These are phyloP conservation scores for Phellopilus nigrolimitatus DNA, from an alignment of 1,284 basidiomycete species.

Conservation along the genomic window DNA sequence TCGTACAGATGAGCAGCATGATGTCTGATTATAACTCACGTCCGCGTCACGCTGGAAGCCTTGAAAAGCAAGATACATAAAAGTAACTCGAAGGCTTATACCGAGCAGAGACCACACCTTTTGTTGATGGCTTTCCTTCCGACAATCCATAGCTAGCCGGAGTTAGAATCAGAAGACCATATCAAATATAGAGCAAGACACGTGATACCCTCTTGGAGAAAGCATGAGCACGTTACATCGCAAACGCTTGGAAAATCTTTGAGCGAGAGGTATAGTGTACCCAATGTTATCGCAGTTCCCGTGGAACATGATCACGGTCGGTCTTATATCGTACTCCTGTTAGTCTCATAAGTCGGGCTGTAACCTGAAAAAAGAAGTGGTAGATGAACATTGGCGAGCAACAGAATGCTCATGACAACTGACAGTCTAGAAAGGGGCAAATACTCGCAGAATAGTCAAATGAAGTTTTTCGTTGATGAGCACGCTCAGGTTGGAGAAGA, in stretches of 20 bases:
- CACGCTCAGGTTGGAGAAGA: constrained; percentile 28
- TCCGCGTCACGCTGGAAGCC: constrained; percentile 41
- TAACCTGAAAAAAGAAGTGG: neutral
- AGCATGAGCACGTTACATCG: constrained; percentile 45
- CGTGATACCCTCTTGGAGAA: constrained; percentile 43
- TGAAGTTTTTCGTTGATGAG: constrained; percentile 4
- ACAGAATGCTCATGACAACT: constrained; percentile 2
- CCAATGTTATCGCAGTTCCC: constrained; percentile 41
- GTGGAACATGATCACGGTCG: constrained; percentile 46
- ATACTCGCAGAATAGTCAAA: constrained; percentile 10
- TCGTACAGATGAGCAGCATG: neutral
- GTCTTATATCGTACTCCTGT: constrained; percentile 23
- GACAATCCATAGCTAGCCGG: constrained; percentile 38
- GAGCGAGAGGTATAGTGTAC: constrained; percentile 51
- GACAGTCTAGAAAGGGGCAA: no score
- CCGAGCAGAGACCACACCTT: constrained; percentile 30
- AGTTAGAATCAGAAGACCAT: neutral
- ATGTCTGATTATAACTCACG: constrained; percentile 23
- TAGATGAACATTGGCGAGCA: neutral
- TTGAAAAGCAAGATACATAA: constrained; percentile 7
- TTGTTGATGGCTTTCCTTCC: constrained; percentile 42
- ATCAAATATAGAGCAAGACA: constrained; percentile 6
- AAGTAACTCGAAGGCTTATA: neutral
- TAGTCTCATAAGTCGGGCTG: neutral
- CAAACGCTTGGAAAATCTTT: constrained; percentile 40